Percentiles rank a stretch among this genome's conserved stretches.
These are phyloP conservation scores for Coemansia sp. DNA, from an alignment of 192 early-diverging fungal genomes.

Conservation along the genomic window DNA sequence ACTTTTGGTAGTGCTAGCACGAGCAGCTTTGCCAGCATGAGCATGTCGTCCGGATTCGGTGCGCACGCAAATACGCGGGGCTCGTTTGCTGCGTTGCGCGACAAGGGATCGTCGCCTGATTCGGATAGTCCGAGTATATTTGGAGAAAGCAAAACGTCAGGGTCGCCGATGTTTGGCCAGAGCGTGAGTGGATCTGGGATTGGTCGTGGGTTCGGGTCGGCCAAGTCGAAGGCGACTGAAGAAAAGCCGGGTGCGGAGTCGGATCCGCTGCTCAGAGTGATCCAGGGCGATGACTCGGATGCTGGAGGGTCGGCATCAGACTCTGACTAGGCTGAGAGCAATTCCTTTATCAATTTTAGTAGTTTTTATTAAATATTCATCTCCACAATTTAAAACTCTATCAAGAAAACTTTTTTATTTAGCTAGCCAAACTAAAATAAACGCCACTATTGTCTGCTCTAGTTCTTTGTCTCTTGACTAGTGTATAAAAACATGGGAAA, in stretches of 20 bases:
- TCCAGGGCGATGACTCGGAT: conserved; percentile 14
- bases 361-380: not conserved
- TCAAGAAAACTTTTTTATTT: not conserved
- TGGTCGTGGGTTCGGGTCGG: not conserved
- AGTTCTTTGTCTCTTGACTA: too few species aligned
- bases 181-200: not conserved
- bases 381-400: not conserved
- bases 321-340: not conserved
- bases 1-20: not conserved
- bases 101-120: conserved; percentile 1
- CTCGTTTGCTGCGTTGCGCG: conserved; percentile 9
- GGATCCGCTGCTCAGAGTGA: conserved; percentile 11
- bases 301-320: not conserved
- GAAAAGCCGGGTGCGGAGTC: not conserved
- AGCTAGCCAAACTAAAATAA: too few species aligned
- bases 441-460: too few species aligned
- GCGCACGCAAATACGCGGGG: conserved; percentile 8
- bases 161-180: not conserved
- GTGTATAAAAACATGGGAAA: too few species aligned
- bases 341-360: not conserved
- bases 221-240: not conserved
- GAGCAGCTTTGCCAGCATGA: conserved; percentile 8
- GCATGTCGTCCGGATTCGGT: conserved; percentile 21
- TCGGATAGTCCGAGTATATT: not conserved
- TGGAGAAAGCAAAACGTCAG: not conserved